Evolutionary conservation across 192 early-diverging fungal genomes (phyloP), one percentile per base, ranked within the genome.

Genomic region (Paraglomus brasilianum): DNA sequence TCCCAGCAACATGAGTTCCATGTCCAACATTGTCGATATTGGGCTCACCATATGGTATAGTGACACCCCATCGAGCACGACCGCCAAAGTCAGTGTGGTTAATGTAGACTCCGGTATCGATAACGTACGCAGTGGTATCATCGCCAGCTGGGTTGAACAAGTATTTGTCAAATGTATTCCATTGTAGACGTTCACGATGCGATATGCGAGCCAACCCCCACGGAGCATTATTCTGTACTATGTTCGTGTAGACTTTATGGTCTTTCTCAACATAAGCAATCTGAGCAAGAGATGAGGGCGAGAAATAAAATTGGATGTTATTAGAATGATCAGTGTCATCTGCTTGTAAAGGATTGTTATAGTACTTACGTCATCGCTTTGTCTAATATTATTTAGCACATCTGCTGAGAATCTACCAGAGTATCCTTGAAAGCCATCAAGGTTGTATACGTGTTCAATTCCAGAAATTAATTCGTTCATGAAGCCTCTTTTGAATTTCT

Each of bases 11-110:
- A n/a, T n/a, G 95, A 30, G 95, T 92, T 62, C 95, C 94, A 70
- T 94, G 89, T 22, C 89, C 90, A 65, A 90, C 88, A 36, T 80
- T 85, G 74, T 92, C 90, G 44, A 59, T 72, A 63, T 92, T 87
- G 24, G 61, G 69, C 11, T 67, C 83, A 69, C 86, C 62, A 9
- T 72, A 80, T 5, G 69, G 63, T 47, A 77, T 73, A 10, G 92
- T 93, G 59, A 75, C 79, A 44, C 93, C 92, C 89, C 94, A 96
- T 48, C 15, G 51, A 56, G 82, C 84, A 56, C 84, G 75, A 24
- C 79, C 79, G 21, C 58, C 78, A 41, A 86, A 86, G 11, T 86
- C 84, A 2, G 17, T 17, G 57, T 86, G 82, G 5, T 63, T 69
- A 14, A 63, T 46, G 60, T 79, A 60, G 47, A 86, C 71, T 45